These are phyloP conservation scores for Saccharomycopsis synnaedendra DNA, from an alignment of 805 yeast genomes.

Conservation along the genomic window DNA sequence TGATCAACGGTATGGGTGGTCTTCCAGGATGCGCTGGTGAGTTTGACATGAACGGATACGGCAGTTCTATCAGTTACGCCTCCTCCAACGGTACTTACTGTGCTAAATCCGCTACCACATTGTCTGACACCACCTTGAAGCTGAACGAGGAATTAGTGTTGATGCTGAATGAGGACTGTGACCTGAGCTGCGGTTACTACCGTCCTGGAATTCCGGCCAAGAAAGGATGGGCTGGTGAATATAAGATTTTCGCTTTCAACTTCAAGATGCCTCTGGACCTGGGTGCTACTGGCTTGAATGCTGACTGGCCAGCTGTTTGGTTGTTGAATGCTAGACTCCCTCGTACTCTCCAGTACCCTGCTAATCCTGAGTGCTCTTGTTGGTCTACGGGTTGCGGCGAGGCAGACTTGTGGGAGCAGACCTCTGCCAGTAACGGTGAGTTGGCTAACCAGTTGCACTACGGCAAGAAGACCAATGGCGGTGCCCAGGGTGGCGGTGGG, in stretches of 20 bases:
- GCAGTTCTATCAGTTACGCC: constrained; percentile 84
- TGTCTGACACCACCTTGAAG: constrained; percentile 54
- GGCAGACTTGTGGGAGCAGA: constrained; percentile 85
- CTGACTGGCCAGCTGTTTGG: constrained; percentile 98
- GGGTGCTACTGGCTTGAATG: constrained; percentile 40
- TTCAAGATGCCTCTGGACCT: constrained; percentile 76
- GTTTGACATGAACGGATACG: constrained; percentile 67
- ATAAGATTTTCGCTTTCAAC: constrained; percentile 85
- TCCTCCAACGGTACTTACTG: constrained; percentile 68
- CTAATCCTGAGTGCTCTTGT: constrained; percentile 69
- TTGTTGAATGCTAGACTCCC: constrained; percentile 90
- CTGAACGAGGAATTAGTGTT: constrained; percentile 76
- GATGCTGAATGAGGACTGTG: constrained; percentile 59
- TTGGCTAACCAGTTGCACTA: constrained; percentile 76
- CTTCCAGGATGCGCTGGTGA: constrained; percentile 68
- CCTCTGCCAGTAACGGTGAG: constrained; percentile 63
- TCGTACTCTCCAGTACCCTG: constrained; percentile 91
- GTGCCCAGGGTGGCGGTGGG: constrained; percentile 66
- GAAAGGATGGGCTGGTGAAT: constrained; percentile 82
- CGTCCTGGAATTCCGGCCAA: constrained; percentile 83
- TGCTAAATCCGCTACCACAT: constrained; percentile 58
- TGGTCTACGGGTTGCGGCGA: constrained; percentile 98
- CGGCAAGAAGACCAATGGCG: constrained; percentile 51
- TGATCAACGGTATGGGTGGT: constrained; percentile 73
- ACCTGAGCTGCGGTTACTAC: constrained; percentile 69